Percentiles rank a stretch among this genome's conserved stretches.
phyloP scores from a whole-genome alignment of 768 basidiomycete genomes.

The Hygrocybe coccinea region DNA sequence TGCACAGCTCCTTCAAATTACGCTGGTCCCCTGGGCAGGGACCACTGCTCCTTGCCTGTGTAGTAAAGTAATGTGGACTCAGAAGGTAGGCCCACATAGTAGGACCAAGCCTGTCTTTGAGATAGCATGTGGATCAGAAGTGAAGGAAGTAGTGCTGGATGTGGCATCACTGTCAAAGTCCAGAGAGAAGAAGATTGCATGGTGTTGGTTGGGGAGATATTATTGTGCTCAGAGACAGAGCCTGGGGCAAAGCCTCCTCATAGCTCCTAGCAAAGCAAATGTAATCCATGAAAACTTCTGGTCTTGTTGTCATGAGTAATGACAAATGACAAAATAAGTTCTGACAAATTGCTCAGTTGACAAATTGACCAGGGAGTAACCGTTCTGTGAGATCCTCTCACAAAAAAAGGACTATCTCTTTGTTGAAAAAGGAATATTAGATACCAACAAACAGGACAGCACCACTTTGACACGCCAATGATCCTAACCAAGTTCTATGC shows the following conservation, averaged over 20 bases:
- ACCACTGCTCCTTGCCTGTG: conserved; percentile 26
- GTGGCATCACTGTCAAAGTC: neutral
- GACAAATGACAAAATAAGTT: too few species aligned
- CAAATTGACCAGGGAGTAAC: too few species aligned
- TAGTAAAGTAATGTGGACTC: conserved; percentile 24
- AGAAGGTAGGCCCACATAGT: conserved; percentile 30
- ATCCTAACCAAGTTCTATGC: too few species aligned
- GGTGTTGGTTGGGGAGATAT: neutral
- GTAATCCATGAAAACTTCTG: too few species aligned
- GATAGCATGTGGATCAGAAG: conserved; percentile 17
- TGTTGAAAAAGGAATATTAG: too few species aligned
- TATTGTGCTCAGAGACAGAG: neutral
- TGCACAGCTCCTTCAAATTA: conserved; percentile 27
- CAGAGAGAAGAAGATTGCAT: neutral
- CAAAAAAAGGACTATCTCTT: too few species aligned
- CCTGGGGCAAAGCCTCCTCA: neutral
- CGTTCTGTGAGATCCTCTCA: too few species aligned
- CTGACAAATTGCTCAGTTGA: too few species aligned
- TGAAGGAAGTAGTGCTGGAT: conserved; percentile 4
- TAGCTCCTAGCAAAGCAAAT: too few species aligned
- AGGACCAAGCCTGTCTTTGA: conserved; percentile 18
- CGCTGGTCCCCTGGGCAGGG: conserved; percentile 17
- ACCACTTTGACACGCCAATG: too few species aligned
- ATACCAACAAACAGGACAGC: too few species aligned
- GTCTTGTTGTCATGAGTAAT: too few species aligned